A percentile compares a stretch with the other conserved stretches of the same genome.
These are phyloP conservation scores for Staphylotrichum tortipilum DNA, from an alignment of 495 filamentous ascomycete species.

Conservation along the genomic window DNA sequence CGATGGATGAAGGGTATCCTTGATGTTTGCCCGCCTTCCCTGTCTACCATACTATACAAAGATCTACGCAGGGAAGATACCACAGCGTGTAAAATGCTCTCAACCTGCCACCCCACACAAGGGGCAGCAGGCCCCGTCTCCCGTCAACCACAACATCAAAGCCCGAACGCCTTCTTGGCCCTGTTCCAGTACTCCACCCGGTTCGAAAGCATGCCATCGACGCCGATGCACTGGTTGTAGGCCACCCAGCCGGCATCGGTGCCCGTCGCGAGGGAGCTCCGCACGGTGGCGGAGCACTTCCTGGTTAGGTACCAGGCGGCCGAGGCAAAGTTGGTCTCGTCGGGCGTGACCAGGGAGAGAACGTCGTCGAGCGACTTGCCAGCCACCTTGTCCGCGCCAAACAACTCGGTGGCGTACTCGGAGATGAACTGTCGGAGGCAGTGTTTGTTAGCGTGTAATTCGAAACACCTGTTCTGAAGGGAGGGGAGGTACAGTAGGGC, in stretches of 20 bases:
- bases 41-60: neutral
- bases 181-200: conserved; percentile 49
- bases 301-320: conserved; percentile 68
- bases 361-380: conserved; percentile 38
- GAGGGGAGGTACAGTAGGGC: conserved; percentile 22
- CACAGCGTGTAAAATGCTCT: neutral
- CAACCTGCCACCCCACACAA: neutral
- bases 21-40: neutral
- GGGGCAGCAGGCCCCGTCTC: neutral
- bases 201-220: conserved; percentile 34
- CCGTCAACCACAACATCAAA: conserved; percentile 15
- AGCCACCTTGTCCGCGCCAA: conserved; percentile 31
- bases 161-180: conserved; percentile 36
- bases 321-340: conserved; percentile 61
- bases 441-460: neutral
- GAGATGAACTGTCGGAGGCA: conserved; percentile 38
- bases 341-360: conserved; percentile 48
- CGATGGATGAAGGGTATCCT: neutral
- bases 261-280: conserved; percentile 39
- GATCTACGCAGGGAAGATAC: neutral
- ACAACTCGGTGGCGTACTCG: conserved; percentile 53
- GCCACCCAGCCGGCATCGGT: conserved; percentile 47
- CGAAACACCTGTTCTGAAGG: no score
- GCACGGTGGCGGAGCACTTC: conserved; percentile 47
- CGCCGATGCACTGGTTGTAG: conserved; percentile 63